Evolutionary conservation across 2,329 filamentous ascomycete genomes (phyloP).

Genomic region (Botrytis porri): DNA sequence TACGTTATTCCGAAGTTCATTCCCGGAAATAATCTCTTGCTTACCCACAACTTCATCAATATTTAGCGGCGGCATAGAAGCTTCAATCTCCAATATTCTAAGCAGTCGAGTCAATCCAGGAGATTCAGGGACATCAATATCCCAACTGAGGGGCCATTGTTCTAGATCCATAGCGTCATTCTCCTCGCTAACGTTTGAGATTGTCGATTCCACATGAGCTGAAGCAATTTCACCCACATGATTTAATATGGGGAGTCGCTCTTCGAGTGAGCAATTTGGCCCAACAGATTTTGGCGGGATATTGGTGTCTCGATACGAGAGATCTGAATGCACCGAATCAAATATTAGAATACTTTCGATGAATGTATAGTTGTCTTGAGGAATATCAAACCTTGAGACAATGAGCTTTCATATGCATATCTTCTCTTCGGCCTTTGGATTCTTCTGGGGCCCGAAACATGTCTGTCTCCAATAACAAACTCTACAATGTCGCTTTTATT

Average conservation of each 20-base stretch:
- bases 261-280: background rate
- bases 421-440: background rate
- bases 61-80: background rate
- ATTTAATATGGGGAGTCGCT: background rate
- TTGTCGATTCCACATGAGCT: background rate
- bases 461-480: background rate
- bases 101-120: conserved; percentile 1
- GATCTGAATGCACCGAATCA: background rate
- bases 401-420: background rate
- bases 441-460: background rate
- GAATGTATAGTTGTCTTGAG: background rate
- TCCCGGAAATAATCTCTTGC: background rate
- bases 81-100: background rate
- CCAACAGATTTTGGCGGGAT: background rate
- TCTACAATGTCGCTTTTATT: no score
- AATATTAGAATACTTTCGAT: background rate
- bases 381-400: background rate
- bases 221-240: background rate
- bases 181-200: background rate
- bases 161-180: background rate
- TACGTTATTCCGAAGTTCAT: background rate
- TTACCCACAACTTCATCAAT: background rate
- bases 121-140: background rate
- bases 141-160: background rate
- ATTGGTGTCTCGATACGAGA: background rate